These are phyloP conservation scores for Monosporascus sp. DNA, from an alignment of 2,329 filamentous ascomycete genomes.

Conservation along the genomic window DNA sequence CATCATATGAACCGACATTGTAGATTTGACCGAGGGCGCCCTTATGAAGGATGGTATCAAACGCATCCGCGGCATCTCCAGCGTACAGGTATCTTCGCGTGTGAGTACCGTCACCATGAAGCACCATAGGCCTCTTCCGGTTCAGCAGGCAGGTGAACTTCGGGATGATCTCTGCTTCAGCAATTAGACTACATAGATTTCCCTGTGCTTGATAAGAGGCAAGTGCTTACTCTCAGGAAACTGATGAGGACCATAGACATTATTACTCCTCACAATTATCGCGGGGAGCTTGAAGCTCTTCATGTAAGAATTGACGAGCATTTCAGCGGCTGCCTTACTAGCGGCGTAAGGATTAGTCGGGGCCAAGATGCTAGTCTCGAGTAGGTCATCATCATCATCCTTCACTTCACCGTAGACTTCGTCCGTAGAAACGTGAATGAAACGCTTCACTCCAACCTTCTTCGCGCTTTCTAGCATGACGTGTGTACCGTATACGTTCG, in stretches of 20 bases:
- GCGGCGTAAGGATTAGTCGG: conserved; percentile 81
- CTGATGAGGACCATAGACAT: conserved; percentile 81
- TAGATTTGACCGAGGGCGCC: conserved; percentile 71
- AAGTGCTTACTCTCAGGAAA: conserved; percentile 68
- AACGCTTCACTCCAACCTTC: conserved; percentile 63
- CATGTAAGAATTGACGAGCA: conserved; percentile 81
- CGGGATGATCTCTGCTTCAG: conserved; percentile 68
- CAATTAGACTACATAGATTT: conserved; percentile 3
- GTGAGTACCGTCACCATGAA: conserved; percentile 72
- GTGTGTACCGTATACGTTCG: conserved; percentile 81
- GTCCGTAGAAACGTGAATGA: conserved; percentile 80
- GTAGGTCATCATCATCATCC: conserved; percentile 64
- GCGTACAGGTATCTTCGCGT: conserved; percentile 74
- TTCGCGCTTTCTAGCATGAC: conserved; percentile 73
- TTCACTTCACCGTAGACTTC: conserved; percentile 81
- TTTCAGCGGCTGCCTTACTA: conserved; percentile 76
- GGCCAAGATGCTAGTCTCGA: conserved; percentile 68
- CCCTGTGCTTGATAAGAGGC: no score
- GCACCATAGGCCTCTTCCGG: conserved; percentile 59
- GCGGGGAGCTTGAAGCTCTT: conserved; percentile 77
- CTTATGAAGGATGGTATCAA: conserved; percentile 78
- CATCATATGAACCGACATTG: conserved; percentile 75
- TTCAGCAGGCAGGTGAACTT: conserved; percentile 73
- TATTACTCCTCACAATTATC: conserved; percentile 78
- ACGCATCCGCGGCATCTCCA: conserved; percentile 73